These are phyloP conservation scores for Orobanche coerulescens DNA, from an alignment of 257 asterid species.

Conservation along the genomic window DNA sequence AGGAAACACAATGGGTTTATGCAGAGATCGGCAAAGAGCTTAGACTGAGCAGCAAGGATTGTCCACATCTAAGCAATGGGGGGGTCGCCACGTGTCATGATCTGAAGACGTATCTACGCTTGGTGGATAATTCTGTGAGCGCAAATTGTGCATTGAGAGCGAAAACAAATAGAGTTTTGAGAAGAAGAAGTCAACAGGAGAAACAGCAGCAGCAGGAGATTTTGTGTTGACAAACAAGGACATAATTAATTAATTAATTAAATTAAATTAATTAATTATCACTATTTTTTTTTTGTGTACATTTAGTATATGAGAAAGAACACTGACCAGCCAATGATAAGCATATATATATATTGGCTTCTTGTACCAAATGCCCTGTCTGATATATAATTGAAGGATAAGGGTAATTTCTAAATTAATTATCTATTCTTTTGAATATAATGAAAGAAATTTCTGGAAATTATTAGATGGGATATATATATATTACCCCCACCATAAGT, in stretches of 20 bases:
- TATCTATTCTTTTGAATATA: no score
- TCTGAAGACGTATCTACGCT: conserved; percentile 71
- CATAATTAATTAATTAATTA: background rate
- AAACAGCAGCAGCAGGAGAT: conserved; percentile 21
- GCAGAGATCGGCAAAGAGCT: conserved; percentile 86
- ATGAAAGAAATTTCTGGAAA: no score
- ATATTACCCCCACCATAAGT: no score
- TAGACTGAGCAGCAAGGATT: conserved; percentile 53
- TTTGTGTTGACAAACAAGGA: background rate
- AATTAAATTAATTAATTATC: background rate
- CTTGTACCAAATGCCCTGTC: background rate
- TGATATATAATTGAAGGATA: background rate
- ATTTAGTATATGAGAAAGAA: background rate
- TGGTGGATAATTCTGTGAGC: conserved; percentile 53
- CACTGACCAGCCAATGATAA: background rate
- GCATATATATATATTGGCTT: background rate
- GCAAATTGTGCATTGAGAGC: conserved; percentile 59
- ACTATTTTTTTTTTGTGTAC: background rate
- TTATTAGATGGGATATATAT: no score
- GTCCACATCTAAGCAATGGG: conserved; percentile 38
- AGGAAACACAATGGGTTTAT: conserved; percentile 66
- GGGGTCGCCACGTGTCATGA: conserved; percentile 68
- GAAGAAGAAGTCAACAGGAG: conserved; percentile 17
- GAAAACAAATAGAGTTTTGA: conserved; percentile 46
- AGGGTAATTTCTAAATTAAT: no score